These are phyloP conservation scores for Calonectria leucothoes DNA, from an alignment of 2,329 filamentous ascomycete genomes.

Conservation along the genomic window DNA sequence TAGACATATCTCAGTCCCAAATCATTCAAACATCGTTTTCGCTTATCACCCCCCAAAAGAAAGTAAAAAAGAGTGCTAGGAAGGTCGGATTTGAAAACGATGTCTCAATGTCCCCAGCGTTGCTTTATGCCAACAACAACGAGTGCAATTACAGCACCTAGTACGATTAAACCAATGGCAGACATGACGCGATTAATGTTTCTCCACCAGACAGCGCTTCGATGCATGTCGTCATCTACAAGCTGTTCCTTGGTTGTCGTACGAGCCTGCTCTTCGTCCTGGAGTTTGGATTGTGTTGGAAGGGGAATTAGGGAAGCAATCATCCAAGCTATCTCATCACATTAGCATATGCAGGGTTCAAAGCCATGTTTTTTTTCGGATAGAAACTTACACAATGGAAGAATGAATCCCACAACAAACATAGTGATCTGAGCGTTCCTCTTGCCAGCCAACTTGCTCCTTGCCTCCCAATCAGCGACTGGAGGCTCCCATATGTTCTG, in stretches of 20 bases:
- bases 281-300: slow-evolving; percentile 65
- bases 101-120: slow-evolving; percentile 53
- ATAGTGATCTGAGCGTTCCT: slow-evolving; percentile 80
- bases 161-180: slow-evolving; percentile 64
- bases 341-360: slow-evolving; percentile 25
- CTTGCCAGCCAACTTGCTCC: slow-evolving; percentile 70
- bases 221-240: slow-evolving; percentile 58
- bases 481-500: slow-evolving; percentile 81
- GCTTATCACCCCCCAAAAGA: slow-evolving; percentile 26
- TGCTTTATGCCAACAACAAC: slow-evolving; percentile 64
- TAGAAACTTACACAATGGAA: slow-evolving; percentile 73
- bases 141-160: slow-evolving; percentile 64
- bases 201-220: slow-evolving; percentile 70
- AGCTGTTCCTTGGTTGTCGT: slow-evolving; percentile 50
- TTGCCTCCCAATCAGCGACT: slow-evolving; percentile 72
- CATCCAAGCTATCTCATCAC: slow-evolving; percentile 74
- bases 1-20: slow-evolving; percentile 4
- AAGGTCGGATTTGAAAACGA: not conserved
- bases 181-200: slow-evolving; percentile 70
- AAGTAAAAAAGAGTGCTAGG: not conserved
- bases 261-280: slow-evolving; percentile 62
- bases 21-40: slow-evolving; percentile 32
- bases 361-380: not conserved
- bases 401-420: slow-evolving; percentile 82
- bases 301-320: slow-evolving; percentile 80